Percentiles rank a stretch among this genome's conserved stretches.
phyloP scores from a whole-genome alignment of 768 basidiomycete species.

The Phanerochaete sordida region DNA sequence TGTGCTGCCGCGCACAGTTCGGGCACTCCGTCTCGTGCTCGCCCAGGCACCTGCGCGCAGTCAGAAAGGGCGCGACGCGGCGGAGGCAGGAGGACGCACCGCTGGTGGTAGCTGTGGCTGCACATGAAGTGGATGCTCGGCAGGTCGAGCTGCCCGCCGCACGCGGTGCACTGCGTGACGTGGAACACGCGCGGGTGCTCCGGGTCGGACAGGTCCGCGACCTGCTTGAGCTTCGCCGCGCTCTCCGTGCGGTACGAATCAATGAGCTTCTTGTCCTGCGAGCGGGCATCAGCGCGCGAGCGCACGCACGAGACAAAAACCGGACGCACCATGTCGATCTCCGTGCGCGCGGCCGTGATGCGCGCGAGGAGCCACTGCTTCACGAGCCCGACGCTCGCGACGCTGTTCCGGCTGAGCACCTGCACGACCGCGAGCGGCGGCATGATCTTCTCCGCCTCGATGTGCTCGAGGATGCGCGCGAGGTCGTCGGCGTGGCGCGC shows the following conservation, averaged over 20 bases:
- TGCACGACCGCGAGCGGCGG: slow-evolving; percentile 89
- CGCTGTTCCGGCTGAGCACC: slow-evolving; percentile 81
- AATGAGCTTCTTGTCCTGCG: slow-evolving; percentile 83
- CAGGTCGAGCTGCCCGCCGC: slow-evolving; percentile 85
- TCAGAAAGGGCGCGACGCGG: neutral
- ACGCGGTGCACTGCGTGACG: slow-evolving; percentile 88
- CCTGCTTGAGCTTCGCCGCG: slow-evolving; percentile 71
- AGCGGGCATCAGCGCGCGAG: neutral
- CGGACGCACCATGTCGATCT: slow-evolving; percentile 81
- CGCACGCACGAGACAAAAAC: slow-evolving; percentile 1
- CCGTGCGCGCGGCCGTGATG: slow-evolving; percentile 67
- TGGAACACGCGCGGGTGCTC: slow-evolving; percentile 87
- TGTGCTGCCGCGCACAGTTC: slow-evolving; percentile 80
- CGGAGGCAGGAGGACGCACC: slow-evolving; percentile 42
- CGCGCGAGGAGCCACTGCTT: slow-evolving; percentile 86
- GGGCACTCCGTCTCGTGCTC: slow-evolving; percentile 92
- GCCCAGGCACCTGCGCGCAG: slow-evolving; percentile 67
- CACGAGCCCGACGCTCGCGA: slow-evolving; percentile 88
- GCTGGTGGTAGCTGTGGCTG: slow-evolving; percentile 93
- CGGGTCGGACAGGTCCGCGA: slow-evolving; percentile 75
- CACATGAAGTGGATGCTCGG: slow-evolving; percentile 98
- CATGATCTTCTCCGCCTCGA: slow-evolving; percentile 81
- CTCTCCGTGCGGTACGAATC: slow-evolving; percentile 90
- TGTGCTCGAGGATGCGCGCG: slow-evolving; percentile 62
- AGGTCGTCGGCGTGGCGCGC: slow-evolving; percentile 70